These are phyloP conservation scores for Acanthamoeba castellanii DNA, from an alignment of 208 protist genomes.

Conservation along the genomic window DNA sequence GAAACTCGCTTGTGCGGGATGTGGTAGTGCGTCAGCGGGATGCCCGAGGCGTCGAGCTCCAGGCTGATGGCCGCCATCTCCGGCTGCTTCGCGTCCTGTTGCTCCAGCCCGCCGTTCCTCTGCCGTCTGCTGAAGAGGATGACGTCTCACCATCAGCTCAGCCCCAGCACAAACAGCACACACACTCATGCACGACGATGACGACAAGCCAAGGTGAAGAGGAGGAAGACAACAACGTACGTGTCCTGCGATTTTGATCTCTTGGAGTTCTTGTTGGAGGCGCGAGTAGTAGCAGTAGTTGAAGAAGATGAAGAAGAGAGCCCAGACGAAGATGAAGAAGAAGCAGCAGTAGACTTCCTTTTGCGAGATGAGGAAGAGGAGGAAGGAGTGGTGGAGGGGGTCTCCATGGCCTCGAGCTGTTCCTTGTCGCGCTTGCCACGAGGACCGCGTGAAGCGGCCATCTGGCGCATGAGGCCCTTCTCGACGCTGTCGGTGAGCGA, in stretches of 20 bases:
- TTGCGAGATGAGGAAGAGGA: slow-evolving; percentile 4
- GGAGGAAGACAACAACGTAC: no score
- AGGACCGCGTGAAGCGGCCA: neutral
- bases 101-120: no score
- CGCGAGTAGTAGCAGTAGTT: no score
- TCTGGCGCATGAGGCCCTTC: slow-evolving; percentile 38
- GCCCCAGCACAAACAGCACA: no score
- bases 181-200: neutral
- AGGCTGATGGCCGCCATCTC: neutral
- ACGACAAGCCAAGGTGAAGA: no score
- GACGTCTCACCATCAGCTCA: no score
- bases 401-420: neutral
- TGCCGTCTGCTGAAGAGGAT: neutral
- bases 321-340: neutral
- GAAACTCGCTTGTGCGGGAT: neutral
- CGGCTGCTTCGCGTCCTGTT: neutral
- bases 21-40: slow-evolving; percentile 42
- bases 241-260: no score
- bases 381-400: neutral
- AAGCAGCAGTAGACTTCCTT: neutral
- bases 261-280: no score
- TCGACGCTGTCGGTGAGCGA: slow-evolving; percentile 66
- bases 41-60: slow-evolving; percentile 9
- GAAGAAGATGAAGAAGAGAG: neutral
- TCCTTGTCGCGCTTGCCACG: neutral